Conservation (phyloP, 805 yeast genomes). For the Suhomyces prunicola region DNA sequence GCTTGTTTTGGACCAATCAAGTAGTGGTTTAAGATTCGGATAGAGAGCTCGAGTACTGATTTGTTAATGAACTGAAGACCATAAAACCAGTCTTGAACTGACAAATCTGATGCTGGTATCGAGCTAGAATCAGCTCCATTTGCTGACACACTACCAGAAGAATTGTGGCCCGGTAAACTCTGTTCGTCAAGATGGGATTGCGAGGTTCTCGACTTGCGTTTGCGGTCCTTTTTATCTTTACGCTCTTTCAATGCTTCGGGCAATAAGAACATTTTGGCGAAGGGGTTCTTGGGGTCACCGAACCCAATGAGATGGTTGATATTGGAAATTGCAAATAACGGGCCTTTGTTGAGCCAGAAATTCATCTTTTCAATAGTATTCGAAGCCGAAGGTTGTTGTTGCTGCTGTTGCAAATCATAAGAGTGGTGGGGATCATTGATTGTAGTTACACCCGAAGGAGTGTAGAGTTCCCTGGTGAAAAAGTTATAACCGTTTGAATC, state of each 20-base stretch:
- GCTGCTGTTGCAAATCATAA: conserved; percentile 26
- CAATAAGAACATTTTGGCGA: conserved; percentile 68
- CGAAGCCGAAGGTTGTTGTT: conserved; percentile 14
- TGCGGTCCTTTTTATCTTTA: conserved; percentile 67
- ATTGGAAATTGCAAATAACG: conserved; percentile 73
- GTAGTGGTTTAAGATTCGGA: conserved; percentile 64
- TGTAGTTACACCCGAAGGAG: conserved; percentile 28
- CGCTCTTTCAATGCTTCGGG: conserved; percentile 71
- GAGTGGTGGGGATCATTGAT: conserved; percentile 33
- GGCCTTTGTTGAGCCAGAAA: conserved; percentile 75
- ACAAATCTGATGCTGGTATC: conserved; percentile 31
- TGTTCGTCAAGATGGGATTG: conserved; percentile 13
- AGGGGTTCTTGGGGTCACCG: conserved; percentile 73
- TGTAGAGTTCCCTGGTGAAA: conserved; percentile 45
- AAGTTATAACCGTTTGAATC: conserved; percentile 63
- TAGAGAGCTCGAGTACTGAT: conserved; percentile 65
- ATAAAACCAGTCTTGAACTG: conserved; percentile 51
- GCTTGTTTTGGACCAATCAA: conserved; percentile 68
- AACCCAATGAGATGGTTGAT: conserved; percentile 73
- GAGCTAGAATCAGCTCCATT: conserved; percentile 30
- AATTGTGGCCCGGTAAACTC: not conserved
- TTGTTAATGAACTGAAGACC: conserved; percentile 55
- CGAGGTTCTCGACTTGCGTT: conserved; percentile 41
- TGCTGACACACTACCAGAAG: conserved; percentile 1
- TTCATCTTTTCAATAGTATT: conserved; percentile 48